phyloP scores from a whole-genome alignment of 352 stramenopile genomes.

The Phytophthora pseudosyringae region DNA sequence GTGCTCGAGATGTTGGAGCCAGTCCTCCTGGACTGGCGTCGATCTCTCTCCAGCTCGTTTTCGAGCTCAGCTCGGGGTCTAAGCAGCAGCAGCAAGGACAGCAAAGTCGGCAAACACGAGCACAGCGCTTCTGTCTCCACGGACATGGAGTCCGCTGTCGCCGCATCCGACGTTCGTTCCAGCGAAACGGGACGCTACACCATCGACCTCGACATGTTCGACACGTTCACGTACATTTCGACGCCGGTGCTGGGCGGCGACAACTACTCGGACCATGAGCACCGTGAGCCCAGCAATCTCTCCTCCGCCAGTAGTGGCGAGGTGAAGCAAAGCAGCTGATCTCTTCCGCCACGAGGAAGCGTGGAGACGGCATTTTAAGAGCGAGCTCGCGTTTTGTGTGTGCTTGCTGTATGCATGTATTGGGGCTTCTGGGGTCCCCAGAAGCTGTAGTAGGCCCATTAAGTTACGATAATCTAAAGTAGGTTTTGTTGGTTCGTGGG shows the following conservation, averaged over 20 bases:
- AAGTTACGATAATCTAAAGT: constrained; percentile 41
- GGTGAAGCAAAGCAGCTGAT: constrained; percentile 25
- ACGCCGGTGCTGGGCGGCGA: constrained; percentile 51
- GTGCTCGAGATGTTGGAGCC: constrained; percentile 39
- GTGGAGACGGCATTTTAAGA: constrained; percentile 11
- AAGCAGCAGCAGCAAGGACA: constrained; percentile 35
- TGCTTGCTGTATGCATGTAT: constrained; percentile 25
- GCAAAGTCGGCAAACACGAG: constrained; percentile 30
- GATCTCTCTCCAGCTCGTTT: constrained; percentile 31
- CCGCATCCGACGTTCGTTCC: constrained; percentile 4
- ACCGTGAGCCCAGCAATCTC: constrained; percentile 35
- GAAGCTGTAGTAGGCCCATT: constrained; percentile 6
- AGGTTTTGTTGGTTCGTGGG: constrained; percentile 20
- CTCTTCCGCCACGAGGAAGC: constrained; percentile 8
- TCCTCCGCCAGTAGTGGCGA: constrained; percentile 32
- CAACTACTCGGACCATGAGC: constrained; percentile 30
- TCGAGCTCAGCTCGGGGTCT: constrained; percentile 26
- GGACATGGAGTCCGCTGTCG: constrained; percentile 19
- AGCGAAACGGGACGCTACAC: constrained; percentile 35
- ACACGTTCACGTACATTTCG: constrained; percentile 60
- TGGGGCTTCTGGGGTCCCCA: constrained; percentile 6
- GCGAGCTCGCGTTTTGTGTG: neutral
- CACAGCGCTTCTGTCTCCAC: constrained; percentile 8
- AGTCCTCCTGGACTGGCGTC: constrained; percentile 35
- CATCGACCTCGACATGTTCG: constrained; percentile 60